phyloP scores from a whole-genome alignment of 441 rosid species.

The Pelargonium cotyledonis region DNA sequence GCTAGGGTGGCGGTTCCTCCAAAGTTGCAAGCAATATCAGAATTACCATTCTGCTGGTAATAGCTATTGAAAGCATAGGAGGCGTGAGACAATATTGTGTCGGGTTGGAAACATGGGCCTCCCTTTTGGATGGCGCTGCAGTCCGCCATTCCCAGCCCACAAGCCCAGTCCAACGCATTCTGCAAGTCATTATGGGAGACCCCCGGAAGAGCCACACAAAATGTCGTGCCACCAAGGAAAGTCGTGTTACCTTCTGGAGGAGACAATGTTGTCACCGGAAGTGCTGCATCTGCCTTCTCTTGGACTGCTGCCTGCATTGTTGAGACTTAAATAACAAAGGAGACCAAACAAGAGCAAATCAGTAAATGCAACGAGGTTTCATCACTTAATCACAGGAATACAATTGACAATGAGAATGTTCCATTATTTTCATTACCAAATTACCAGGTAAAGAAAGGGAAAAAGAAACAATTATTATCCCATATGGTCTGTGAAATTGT shows the following conservation, averaged over 20 bases:
- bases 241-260: constrained; percentile 86
- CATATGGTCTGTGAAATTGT: too few relatives aligned
- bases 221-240: constrained; percentile 58
- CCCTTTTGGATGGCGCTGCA: constrained; percentile 41
- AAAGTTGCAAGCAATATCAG: constrained; percentile 79
- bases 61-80: constrained; percentile 59
- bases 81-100: constrained; percentile 59
- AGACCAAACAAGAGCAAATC: not conserved
- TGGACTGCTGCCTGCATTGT: constrained; percentile 24
- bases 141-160: constrained; percentile 57
- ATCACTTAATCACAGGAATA: too few relatives aligned
- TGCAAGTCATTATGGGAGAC: constrained; percentile 50
- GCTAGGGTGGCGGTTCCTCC: constrained; percentile 71
- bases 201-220: constrained; percentile 56
- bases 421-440: too few relatives aligned
- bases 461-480: too few relatives aligned
- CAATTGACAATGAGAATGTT: too few relatives aligned
- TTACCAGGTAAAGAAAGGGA: too few relatives aligned
- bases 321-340: constrained; percentile 1
- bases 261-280: constrained; percentile 44
- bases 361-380: not conserved
- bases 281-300: constrained; percentile 41
- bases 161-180: constrained; percentile 63
- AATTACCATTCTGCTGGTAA: constrained; percentile 71
- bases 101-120: constrained; percentile 51